Evolutionary conservation across 2,329 filamentous ascomycete species (phyloP), one percentile per base, ranked within the genome.

Genomic region (Alternaria sp.): DNA sequence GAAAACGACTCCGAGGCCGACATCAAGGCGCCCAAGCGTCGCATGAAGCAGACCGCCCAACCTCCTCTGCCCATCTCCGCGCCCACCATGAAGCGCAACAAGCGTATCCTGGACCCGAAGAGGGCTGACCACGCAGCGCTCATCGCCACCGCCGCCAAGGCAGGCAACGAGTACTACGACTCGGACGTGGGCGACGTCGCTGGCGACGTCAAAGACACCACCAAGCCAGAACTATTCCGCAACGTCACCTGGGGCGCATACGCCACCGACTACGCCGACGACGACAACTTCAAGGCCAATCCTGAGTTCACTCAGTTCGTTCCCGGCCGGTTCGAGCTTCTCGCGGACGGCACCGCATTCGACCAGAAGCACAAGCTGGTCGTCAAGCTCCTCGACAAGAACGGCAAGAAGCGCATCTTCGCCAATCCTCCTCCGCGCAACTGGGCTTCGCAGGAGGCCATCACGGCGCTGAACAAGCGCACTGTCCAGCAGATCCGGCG

Each of bases 401-500:
- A 61, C 7, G 67, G 70, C 21, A 64, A 65, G 9, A 68, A 69
- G 54, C 64, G 67, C 20, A 68, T 76, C 64, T 75, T 74, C 59
- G 50, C 61, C 9, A 77, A 76, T 41, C 74, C 71, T 1, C 73
- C 75, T 0, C 75, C 75, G 2, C 71, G 67, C 44, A 69, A 75
- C 55, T 77, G 75, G 73, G 66, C 60, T 26, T 56, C 68, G 46
- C 73, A 77, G 46, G 67, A 66, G 14, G 73, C 71, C 25, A 69
- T 75, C 50, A 71, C 70, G 1, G 61, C 63, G 15, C 71, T 76
- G 21, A 77, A 76, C 62, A 77, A 77, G 68, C 73, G 73, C 53
- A 69, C 69, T 23, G 71, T 71, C 5, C 73, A 77, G 63, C 73
- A 77, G 56, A 74, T 76, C n/a, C 73, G 73, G 4, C 75, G 73